Conservation (phyloP, 345 rosid species). For the thale cress (Arabidopsis thaliana) region DNA sequence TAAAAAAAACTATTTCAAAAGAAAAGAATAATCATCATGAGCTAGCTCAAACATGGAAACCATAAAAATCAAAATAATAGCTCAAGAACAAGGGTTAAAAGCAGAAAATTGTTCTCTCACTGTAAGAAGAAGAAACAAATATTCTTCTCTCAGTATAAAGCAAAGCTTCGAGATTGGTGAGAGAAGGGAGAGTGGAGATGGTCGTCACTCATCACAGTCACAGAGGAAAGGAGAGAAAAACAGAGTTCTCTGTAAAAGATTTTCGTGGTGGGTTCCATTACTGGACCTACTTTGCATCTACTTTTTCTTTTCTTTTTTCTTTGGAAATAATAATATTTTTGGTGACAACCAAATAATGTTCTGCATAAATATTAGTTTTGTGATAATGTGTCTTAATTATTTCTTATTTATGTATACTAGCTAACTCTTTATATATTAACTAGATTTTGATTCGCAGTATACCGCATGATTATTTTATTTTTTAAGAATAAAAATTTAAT, state of each 20-base stretch:
- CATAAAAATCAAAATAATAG: background rate
- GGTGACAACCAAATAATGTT: too few species aligned
- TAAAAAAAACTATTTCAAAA: background rate
- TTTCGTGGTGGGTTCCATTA: conserved; percentile 51
- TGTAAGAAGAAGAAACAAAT: background rate
- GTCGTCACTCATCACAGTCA: conserved; percentile 42
- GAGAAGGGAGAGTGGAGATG: conserved; percentile 38
- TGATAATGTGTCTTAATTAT: too few species aligned
- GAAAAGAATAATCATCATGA: conserved; percentile 26
- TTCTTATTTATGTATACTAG: too few species aligned
- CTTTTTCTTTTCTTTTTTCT: background rate
- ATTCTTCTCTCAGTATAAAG: background rate
- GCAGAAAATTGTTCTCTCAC: background rate
- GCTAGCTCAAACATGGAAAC: background rate
- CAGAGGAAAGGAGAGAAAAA: conserved; percentile 46
- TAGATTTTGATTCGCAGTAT: too few species aligned
- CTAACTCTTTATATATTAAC: too few species aligned
- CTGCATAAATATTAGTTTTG: too few species aligned
- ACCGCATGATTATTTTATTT: too few species aligned
- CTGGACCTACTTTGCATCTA: conserved; percentile 26
- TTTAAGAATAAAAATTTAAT: too few species aligned
- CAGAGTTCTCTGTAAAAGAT: conserved; percentile 53
- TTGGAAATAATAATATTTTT: too few species aligned
- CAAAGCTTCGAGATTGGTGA: conserved; percentile 21
- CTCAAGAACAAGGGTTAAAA: conserved; percentile 23